Evolutionary conservation across 2,329 filamentous ascomycete species (phyloP).

Genomic region (Didymosphaeria variabile): DNA sequence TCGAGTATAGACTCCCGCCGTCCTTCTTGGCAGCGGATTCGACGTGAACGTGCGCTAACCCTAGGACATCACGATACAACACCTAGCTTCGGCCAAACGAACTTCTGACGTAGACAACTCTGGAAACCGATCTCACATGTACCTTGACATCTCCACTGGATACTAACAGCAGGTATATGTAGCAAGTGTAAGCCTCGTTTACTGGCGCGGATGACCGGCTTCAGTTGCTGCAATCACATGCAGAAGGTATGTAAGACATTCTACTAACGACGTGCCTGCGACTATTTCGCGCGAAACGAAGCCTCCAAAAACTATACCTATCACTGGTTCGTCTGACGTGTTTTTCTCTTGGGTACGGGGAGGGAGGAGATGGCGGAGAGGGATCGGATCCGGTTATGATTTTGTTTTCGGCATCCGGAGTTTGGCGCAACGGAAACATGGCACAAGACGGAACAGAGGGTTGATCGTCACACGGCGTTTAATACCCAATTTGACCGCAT

Average conservation of each 20-base stretch:
- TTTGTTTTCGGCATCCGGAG: constrained; percentile 12
- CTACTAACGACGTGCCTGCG: background rate
- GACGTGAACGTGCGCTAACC: constrained; percentile 30
- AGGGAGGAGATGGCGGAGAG: background rate
- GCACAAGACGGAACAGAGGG: constrained; percentile 2
- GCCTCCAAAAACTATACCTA: background rate
- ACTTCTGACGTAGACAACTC: constrained; percentile 5
- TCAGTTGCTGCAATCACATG: background rate
- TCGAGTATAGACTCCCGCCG: constrained; percentile 37
- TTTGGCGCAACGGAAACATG: constrained; percentile 5
- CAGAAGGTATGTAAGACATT: constrained; percentile 8
- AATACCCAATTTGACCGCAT: constrained; percentile 13
- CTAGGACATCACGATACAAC: constrained; percentile 19
- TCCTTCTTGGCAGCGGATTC: constrained; percentile 26
- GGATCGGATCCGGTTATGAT: background rate
- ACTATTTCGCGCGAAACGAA: background rate
- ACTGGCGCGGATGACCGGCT: background rate
- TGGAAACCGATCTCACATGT: background rate
- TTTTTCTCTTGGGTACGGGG: background rate
- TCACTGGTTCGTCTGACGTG: background rate
- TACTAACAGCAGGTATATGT: constrained; percentile 6
- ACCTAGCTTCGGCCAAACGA: background rate
- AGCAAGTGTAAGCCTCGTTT: constrained; percentile 5
- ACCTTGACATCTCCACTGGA: background rate
- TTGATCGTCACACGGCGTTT: constrained; percentile 6